phyloP scores from a whole-genome alignment of 192 early-diverging fungal genomes.

The Oehlia diaphana region DNA sequence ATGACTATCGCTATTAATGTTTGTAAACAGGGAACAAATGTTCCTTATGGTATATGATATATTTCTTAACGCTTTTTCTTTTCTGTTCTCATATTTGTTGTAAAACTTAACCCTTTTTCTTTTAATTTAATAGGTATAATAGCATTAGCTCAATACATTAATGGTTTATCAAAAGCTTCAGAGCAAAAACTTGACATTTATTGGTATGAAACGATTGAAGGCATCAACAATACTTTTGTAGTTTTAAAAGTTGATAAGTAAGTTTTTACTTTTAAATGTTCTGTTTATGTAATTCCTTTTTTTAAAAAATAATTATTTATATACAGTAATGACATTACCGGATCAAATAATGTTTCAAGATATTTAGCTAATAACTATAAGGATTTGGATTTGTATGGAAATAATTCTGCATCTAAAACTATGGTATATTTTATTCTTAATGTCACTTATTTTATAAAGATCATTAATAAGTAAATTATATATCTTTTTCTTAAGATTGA shows the following conservation, averaged over 20 bases:
- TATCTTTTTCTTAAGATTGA: constrained; percentile 43
- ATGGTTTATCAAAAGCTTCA: not conserved
- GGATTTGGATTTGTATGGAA: not conserved
- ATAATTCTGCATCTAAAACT: not conserved
- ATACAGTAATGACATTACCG: not conserved
- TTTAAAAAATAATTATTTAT: no score
- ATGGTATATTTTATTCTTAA: not conserved
- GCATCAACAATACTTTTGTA: not conserved
- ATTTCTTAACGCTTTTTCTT: not conserved
- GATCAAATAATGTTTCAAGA: not conserved
- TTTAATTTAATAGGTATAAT: not conserved
- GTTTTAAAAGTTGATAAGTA: not conserved
- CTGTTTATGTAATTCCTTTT: not conserved
- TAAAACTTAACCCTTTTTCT: not conserved
- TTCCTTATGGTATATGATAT: not conserved
- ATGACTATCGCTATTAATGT: not conserved
- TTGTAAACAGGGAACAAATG: not conserved
- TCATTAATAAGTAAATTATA: not conserved
- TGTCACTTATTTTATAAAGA: not conserved
- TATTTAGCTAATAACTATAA: not conserved
- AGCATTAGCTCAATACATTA: not conserved
- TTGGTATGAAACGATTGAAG: not conserved
- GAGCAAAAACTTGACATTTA: not conserved
- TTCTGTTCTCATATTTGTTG: not conserved
- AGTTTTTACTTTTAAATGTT: not conserved